Evolutionary conservation across 2,329 filamentous ascomycete genomes (phyloP).

Genomic region (Trichoderma sp.): DNA sequence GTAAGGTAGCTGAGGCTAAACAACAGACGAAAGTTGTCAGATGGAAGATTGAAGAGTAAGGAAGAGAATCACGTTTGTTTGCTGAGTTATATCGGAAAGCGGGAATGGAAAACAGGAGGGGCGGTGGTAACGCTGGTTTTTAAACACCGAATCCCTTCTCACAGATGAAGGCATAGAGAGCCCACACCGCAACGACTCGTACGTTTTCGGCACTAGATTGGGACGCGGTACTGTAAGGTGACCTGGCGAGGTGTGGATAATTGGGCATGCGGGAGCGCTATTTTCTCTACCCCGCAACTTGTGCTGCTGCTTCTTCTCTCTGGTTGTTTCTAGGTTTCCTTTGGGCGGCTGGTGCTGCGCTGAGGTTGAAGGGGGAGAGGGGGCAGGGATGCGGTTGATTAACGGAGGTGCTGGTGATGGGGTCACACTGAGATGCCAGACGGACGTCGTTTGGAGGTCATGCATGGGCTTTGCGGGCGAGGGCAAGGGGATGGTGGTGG

Average conservation of each 20-base stretch:
- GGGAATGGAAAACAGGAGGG: background rate
- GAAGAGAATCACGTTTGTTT: background rate
- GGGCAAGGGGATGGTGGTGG: background rate
- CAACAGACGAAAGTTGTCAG: background rate
- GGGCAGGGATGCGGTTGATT: conserved; percentile 12
- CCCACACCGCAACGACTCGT: conserved; percentile 7
- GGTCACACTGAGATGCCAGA: conserved; percentile 16
- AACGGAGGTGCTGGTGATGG: conserved; percentile 14
- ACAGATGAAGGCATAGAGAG: conserved; percentile 6
- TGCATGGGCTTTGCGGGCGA: background rate
- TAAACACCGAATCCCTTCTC: conserved; percentile 2
- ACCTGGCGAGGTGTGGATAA: conserved; percentile 25
- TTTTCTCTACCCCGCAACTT: conserved; percentile 25
- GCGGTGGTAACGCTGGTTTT: conserved; percentile 22
- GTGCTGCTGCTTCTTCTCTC: background rate
- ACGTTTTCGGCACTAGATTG: conserved; percentile 11
- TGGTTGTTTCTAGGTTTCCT: background rate
- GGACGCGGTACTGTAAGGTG: background rate
- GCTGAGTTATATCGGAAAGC: background rate
- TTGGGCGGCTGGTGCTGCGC: background rate
- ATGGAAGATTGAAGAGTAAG: background rate
- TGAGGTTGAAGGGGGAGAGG: background rate
- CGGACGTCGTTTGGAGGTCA: conserved; percentile 7
- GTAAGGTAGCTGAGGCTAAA: conserved; percentile 1
- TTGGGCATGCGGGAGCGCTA: conserved; percentile 25